These are phyloP conservation scores for Metarhizium humberi DNA, from an alignment of 2,329 filamentous ascomycete genomes.

Conservation along the genomic window DNA sequence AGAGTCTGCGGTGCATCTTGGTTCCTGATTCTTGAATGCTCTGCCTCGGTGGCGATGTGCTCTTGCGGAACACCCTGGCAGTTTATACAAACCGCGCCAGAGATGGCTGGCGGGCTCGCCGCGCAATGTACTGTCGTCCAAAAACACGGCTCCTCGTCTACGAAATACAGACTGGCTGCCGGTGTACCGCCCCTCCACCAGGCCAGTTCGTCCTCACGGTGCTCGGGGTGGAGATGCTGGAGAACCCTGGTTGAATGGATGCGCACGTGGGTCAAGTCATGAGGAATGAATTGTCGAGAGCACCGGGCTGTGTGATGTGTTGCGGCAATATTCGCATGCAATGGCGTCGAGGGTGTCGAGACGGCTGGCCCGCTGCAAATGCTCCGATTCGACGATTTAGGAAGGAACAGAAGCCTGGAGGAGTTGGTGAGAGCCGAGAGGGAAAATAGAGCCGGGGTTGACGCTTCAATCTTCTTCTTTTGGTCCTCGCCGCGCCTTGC, in stretches of 20 bases:
- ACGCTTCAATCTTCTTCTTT: too few species aligned
- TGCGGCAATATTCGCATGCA: not conserved
- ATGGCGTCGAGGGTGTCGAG: not conserved
- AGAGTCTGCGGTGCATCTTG: not conserved
- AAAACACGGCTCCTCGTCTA: too few species aligned
- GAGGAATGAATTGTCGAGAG: not conserved
- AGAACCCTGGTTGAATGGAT: not conserved
- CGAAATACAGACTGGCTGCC: too few species aligned
- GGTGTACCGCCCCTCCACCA: not conserved
- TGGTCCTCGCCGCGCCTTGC: too few species aligned
- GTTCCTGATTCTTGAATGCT: not conserved
- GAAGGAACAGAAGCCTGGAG: too few species aligned
- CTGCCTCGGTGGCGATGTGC: not conserved
- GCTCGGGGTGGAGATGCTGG: not conserved
- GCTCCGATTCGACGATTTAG: not conserved
- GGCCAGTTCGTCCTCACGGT: not conserved
- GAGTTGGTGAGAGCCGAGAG: too few species aligned
- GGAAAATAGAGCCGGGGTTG: too few species aligned
- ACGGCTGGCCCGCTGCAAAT: too few species aligned
- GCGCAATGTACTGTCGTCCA: too few species aligned
- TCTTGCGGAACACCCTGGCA: too few species aligned
- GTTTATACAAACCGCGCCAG: too few species aligned
- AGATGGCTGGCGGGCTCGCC: too few species aligned
- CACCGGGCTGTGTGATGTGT: not conserved
- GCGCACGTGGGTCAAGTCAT: not conserved